Base-by-base conservation (phyloP, 164 flowering plant genomes). In the Kalanchoe fedtschenkoi region DNA sequence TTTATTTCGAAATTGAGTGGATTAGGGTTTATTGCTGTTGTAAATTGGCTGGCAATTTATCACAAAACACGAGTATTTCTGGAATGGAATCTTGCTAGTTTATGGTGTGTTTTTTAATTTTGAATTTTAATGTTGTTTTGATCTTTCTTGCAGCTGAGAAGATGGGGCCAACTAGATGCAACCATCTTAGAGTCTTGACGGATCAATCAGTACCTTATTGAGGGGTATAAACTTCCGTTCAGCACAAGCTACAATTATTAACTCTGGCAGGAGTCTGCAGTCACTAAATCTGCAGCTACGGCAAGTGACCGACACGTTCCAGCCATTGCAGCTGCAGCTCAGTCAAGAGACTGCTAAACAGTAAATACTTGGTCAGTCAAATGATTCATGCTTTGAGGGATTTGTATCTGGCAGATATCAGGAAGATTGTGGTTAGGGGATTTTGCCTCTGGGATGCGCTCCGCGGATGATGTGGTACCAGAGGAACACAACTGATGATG, bases 271-370 rank as follows among this genome's bases (percentile, higher is more conserved):
- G 60, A 58, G 66, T 47, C 69, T 68, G 65, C 81, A 82, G 70
- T 80, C 87, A 26, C 79, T 85, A 2, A 82, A 78, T 74, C 80
- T 78, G 59, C 96, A 87, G 65, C 73, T 87, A 0, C 80, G 93
- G 17, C 93, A 85, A 72, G 80, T 73, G 2, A 66, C 68, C 28
- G 96, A 86, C 69, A 78, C 87, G 11, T 41, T 86, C 34, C 92
- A 89, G 76, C 69, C 86, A 22, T 51, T 86, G 64, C 83, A 80
- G 66, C 77, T 86, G n/a, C 75, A 81, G 9, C 75, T 85, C 1
- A 76, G 79, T 5, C 63, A 66, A n/a, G 70, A 70, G 0, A 47
- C 7, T 5, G 77, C 81, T 6, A 38, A 29, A n/a, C n/a, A n/a
- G n/a, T n/a, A n/a, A n/a, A n/a, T n/a, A n/a, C n/a, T 42, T 42